A percentile compares a stretch with the other conserved stretches of the same genome.
phyloP scores from a whole-genome alignment of 768 basidiomycete species.

The Leccinellum luteum region DNA sequence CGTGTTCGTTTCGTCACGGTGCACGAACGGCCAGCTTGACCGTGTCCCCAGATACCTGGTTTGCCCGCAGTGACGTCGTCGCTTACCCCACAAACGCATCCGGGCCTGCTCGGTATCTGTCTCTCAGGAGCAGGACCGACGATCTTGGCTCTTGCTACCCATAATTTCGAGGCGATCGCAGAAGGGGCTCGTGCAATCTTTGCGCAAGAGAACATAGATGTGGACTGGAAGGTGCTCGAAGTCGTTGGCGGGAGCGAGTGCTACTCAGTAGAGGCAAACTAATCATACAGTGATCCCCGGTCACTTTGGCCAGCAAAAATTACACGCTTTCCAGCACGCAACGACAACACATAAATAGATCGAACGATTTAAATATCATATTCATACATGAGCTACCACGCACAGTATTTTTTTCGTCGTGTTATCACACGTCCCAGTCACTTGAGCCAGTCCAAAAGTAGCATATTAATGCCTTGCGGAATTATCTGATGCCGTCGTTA shows the following conservation, averaged over 20 bases:
- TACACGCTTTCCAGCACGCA: no score
- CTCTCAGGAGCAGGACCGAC: slow-evolving; percentile 98
- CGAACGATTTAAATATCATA: no score
- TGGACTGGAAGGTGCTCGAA: slow-evolving; percentile 87
- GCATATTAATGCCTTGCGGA: no score
- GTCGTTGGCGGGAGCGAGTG: slow-evolving; percentile 49
- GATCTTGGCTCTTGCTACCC: slow-evolving; percentile 90
- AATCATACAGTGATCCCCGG: background rate
- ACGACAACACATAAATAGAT: no score
- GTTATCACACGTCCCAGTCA: no score
- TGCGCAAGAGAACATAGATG: slow-evolving; percentile 63
- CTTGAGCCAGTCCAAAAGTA: no score
- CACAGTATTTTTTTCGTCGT: no score
- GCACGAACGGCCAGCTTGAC: background rate
- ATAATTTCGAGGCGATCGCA: slow-evolving; percentile 81
- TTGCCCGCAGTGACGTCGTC: slow-evolving; percentile 87
- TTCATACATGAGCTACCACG: no score
- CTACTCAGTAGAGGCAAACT: slow-evolving; percentile 11
- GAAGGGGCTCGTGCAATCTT: slow-evolving; percentile 79
- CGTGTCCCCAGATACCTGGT: slow-evolving; percentile 79
- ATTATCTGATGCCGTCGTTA: no score
- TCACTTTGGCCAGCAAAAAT: no score
- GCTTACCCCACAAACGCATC: slow-evolving; percentile 86
- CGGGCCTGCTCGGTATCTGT: slow-evolving; percentile 95
- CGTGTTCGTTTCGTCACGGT: slow-evolving; percentile 25